Conservation (phyloP, 179 eudicot species). For the Spergularia azorica region DNA sequence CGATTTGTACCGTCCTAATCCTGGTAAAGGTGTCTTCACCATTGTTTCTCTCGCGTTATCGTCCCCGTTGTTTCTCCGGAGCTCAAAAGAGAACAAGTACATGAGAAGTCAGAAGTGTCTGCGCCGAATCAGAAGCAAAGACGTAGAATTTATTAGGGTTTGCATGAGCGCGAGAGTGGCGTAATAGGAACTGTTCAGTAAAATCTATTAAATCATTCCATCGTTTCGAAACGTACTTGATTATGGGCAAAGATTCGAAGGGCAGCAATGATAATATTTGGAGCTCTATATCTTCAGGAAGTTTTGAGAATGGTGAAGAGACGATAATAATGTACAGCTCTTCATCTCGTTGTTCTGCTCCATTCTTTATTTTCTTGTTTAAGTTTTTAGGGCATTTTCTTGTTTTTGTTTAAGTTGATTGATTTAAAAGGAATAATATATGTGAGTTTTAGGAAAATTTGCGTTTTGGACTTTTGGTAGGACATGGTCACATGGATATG, state of each 20-base stretch:
- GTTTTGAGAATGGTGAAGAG: not conserved
- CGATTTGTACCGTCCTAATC: no score
- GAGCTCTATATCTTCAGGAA: not conserved
- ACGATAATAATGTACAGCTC: not conserved
- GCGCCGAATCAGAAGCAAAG: not conserved
- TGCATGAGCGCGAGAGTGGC: not conserved
- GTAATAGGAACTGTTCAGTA: not conserved
- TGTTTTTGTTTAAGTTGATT: no score
- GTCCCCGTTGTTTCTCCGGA: not conserved
- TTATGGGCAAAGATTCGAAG: not conserved
- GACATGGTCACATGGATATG: no score
- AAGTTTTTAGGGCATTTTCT: no score
- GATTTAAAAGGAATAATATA: no score
- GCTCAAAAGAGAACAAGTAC: not conserved
- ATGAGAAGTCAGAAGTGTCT: no score
- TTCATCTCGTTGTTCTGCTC: not conserved
- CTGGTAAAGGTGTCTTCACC: not conserved
- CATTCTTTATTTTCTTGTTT: no score
- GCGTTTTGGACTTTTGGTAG: no score
- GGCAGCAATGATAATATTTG: not conserved
- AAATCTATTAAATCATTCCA: not conserved
- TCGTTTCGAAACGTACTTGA: not conserved
- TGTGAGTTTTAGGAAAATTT: no score
- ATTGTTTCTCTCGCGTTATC: not conserved
- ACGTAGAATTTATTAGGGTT: not conserved